phyloP scores from a whole-genome alignment of 495 filamentous ascomycete genomes.

The Lineolata rhizophorae region DNA sequence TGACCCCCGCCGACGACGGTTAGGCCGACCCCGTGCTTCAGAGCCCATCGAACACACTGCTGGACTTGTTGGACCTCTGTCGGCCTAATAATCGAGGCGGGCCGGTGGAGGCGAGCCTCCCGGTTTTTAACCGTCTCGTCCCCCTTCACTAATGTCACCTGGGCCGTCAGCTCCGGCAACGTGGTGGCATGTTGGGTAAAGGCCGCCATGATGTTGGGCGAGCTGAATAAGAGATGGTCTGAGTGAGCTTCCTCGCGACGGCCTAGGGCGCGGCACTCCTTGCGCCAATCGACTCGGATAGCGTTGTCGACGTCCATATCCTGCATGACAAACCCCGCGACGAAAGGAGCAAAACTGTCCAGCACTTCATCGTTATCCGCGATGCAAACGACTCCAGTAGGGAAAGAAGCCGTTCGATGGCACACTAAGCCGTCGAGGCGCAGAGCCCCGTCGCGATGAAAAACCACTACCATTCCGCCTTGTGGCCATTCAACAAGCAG shows the following conservation, averaged over 20 bases:
- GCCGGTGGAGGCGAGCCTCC: conserved; percentile 25
- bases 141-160: conserved; percentile 23
- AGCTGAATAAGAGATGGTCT: conserved; percentile 27
- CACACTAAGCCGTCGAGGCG: conserved; percentile 28
- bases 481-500: conserved; percentile 26
- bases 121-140: conserved; percentile 26
- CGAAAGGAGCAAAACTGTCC: conserved; percentile 31
- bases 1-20: conserved; percentile 37
- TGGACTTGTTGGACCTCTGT: conserved; percentile 29
- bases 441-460: conserved; percentile 28
- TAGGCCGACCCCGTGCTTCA: conserved; percentile 25
- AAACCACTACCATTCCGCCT: conserved; percentile 29
- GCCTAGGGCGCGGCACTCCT: conserved; percentile 28
- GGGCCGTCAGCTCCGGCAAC: conserved; percentile 25
- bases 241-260: conserved; percentile 20
- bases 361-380: conserved; percentile 25
- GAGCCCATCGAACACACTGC: conserved; percentile 35
- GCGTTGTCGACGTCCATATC: conserved; percentile 18
- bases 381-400: conserved; percentile 25
- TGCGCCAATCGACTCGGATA: conserved; percentile 25
- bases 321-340: conserved; percentile 25
- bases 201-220: conserved; percentile 28
- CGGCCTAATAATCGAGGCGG: conserved; percentile 26
- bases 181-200: conserved; percentile 28
- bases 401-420: conserved; percentile 28